phyloP scores from a whole-genome alignment of 1,284 basidiomycete species.

The Veloporphyrellus conicus region DNA sequence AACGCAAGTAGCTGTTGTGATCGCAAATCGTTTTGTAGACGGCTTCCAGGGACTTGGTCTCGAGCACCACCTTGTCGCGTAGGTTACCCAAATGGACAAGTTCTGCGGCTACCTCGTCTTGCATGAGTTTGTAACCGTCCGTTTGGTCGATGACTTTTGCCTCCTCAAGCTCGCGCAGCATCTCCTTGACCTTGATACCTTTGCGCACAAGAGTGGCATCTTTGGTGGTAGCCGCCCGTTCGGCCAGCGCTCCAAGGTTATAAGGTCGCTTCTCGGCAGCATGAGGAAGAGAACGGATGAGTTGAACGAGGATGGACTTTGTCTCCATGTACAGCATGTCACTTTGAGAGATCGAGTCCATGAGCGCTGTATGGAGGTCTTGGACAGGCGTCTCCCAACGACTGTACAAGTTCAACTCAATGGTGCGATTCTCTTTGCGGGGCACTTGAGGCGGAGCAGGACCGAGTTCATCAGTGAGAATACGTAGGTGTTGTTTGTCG shows the following conservation, averaged over 20 bases:
- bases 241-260: slow-evolving; percentile 85
- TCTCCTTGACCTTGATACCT: slow-evolving; percentile 99
- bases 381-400: slow-evolving; percentile 99
- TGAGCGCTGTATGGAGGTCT: slow-evolving; percentile 92
- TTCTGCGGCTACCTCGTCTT: slow-evolving; percentile 94
- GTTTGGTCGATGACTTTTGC: slow-evolving; percentile 77
- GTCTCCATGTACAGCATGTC: slow-evolving; percentile 99
- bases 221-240: slow-evolving; percentile 94
- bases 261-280: slow-evolving; percentile 82
- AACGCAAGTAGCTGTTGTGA: slow-evolving; percentile 95
- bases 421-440: slow-evolving; percentile 93
- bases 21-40: slow-evolving; percentile 99
- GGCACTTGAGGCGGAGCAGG: slow-evolving; percentile 90
- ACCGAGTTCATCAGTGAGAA: slow-evolving; percentile 93
- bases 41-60: slow-evolving; percentile 88
- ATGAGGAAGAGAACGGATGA: slow-evolving; percentile 91
- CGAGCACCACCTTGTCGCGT: slow-evolving; percentile 90
- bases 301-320: slow-evolving; percentile 98
- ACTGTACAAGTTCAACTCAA: slow-evolving; percentile 90
- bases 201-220: slow-evolving; percentile 92
- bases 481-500: slow-evolving; percentile 95
- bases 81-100: slow-evolving; percentile 94
- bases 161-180: slow-evolving; percentile 94
- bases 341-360: slow-evolving; percentile 95
- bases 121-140: slow-evolving; percentile 91